These are phyloP conservation scores for Botrytis paeoniae DNA, from an alignment of 2,329 filamentous ascomycete genomes.

Conservation along the genomic window DNA sequence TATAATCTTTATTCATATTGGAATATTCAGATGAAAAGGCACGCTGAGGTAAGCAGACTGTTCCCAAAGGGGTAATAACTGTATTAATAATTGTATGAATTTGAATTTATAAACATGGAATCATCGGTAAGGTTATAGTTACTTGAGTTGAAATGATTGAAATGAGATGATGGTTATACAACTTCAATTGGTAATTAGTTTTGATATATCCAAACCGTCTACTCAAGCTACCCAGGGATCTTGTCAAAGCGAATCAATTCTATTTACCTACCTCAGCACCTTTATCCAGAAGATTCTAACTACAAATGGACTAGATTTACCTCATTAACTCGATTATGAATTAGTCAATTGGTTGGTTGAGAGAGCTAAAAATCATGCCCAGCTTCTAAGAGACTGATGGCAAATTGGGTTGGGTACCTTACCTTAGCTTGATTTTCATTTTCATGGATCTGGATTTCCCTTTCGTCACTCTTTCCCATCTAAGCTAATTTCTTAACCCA, in stretches of 20 bases:
- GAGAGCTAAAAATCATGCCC: not conserved
- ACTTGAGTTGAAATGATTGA: not conserved
- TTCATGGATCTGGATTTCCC: not conserved
- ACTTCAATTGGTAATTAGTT: not conserved
- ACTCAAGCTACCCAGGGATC: not conserved
- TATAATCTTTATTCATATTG: not conserved
- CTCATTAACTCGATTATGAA: not conserved
- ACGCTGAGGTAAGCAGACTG: rapidly evolving
- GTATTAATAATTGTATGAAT: not conserved
- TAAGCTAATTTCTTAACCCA: not conserved
- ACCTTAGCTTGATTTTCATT: constrained; percentile 4
- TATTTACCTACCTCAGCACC: not conserved
- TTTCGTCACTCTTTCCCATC: constrained; percentile 4
- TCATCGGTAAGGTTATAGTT: not conserved
- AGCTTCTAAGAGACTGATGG: not conserved
- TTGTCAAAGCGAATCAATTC: not conserved
- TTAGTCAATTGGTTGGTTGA: not conserved
- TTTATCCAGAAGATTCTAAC: not conserved
- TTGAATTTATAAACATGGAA: not conserved
- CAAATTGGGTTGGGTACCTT: constrained; percentile 9
- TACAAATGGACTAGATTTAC: not conserved
- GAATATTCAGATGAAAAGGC: not conserved
- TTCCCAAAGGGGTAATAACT: not conserved
- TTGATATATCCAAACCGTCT: not conserved
- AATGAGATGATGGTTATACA: not conserved